Base-by-base conservation (phyloP, 192 early-diverging fungal species). In the Entomortierella parvispora region DNA sequence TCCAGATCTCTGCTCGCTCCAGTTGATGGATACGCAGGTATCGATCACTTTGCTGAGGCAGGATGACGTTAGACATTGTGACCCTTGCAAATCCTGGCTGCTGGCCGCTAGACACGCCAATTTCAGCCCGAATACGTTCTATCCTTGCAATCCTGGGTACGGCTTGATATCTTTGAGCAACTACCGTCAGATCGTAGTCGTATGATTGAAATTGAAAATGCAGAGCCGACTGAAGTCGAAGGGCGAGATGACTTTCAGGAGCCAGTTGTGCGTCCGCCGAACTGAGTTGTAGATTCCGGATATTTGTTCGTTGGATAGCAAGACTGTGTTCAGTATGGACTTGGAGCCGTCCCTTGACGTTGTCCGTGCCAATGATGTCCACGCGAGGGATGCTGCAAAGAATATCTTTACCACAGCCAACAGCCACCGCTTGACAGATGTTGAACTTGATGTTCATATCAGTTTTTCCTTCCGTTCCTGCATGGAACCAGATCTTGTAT, bases 1-100 rank as follows among this genome's bases (percentile, higher is more conserved):
- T 77, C 74, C 74, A 77, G 46, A 77, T 62, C 26, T 77, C 74
- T 11, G 65, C 74, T 0, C 74, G 65, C 18, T 77, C 74, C 18
- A 77, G 49, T 12, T 77, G 74, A 47, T 68, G 62, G 15, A 77
- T 47, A 11, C 74, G 51, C 17, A 77, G 61, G 44, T 68, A 77
- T 1, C 65, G 37, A 45, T 77, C 74, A 14, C 68, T 65, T 40
- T 68, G 60, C 7, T 63, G 53, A 9, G 74, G 60, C 40, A 77
- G 25, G 4, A 77, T 60, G 11, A 77, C 42, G 58, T 77, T 68
- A 4, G 65, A 50, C 0, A 77, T 59, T 6, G 55, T 47, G 2
- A 63, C 51, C 25, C 65, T 46, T 1, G 74, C 74, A 47, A 77
- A 77, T 34, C 74, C 74, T 54, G 74, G 74, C 12, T 77, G 74